Evolutionary conservation across 495 filamentous ascomycete species (phyloP), one percentile per base, ranked within the genome.

Genomic region (Penicillium malachiteum): DNA sequence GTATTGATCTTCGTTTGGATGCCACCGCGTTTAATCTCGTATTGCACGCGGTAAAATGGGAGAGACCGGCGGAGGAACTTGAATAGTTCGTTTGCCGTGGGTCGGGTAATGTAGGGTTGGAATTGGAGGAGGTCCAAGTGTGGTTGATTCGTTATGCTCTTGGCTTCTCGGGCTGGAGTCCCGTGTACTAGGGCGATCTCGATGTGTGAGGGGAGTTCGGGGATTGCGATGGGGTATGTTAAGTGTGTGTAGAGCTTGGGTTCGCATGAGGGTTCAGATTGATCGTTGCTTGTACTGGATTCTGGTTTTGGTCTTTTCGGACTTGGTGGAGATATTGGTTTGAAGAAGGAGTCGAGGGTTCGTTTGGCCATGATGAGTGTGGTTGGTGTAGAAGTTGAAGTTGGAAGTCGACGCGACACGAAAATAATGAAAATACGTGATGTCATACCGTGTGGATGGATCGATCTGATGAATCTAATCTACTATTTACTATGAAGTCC

Each of bases 1-100:
- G 87, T 91, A 44, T 77, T 82, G 52, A 90, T 82, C 5, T 71
- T 57, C 0, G 82, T 86, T n/a, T 84, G 76, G 0, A 76, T 55
- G 0, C 76, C 71, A 4, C 77, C 79, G 26, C 87, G 76, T 43
- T 81, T 84, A 60, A 88, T 88, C 11, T 71, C 79, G 66, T 91
- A 91, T 50, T 82, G 73, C 0, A 91, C 88, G 13, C 86, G 77
- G 65, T 91, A 90, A 68, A 90, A 92, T 42, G 85, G 85, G 9
- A 91, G 65, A 42, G 84, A 73, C 11, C 67, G 59, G 0, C 86
- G 78, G 0, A 90, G 75, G 65, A 87, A 87, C 11, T 83, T 63
- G 71, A 89, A 92, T 0, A 90, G 75, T 48, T 84, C 71, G 12
- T 70, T 74, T 7, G 79, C 70, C 12, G 81, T 71, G 7, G 69